Percentiles rank a stretch among this genome's conserved stretches.
Conservation (phyloP, 108 stramenopile genomes). For the Fragilaria radians region DNA sequence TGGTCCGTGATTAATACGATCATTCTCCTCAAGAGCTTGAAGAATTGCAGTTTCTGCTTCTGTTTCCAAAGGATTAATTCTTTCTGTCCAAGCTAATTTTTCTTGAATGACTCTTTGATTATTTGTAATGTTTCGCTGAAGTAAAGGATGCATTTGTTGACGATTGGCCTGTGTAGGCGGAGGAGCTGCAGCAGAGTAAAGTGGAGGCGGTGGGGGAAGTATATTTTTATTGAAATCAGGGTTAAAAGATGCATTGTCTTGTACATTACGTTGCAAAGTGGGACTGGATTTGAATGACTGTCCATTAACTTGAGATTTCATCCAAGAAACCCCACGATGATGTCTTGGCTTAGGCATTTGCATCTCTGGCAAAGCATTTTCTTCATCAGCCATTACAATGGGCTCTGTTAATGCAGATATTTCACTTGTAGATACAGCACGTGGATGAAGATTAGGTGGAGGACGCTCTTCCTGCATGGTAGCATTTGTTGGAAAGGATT, state of each 20-base stretch:
- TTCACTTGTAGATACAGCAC: background rate
- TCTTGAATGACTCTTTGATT: too few species aligned
- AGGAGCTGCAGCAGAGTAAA: background rate
- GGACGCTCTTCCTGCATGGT: too few species aligned
- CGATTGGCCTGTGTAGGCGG: background rate
- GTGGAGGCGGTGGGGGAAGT: background rate
- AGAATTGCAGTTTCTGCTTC: constrained; percentile 11
- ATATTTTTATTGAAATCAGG: background rate
- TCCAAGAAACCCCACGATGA: background rate
- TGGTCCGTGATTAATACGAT: background rate
- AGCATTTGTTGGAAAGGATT: too few species aligned
- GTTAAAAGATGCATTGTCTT: background rate
- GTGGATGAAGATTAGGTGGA: too few species aligned
- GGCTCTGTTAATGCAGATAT: background rate
- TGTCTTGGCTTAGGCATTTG: background rate
- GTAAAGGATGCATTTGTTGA: background rate
- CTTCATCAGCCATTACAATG: background rate
- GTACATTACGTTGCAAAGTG: background rate
- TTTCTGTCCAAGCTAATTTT: background rate
- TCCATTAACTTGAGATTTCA: background rate
- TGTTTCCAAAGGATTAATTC: constrained; percentile 1
- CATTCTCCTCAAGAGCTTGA: constrained; percentile 2
- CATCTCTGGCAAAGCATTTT: background rate
- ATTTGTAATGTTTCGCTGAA: too few species aligned
- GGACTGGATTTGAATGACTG: background rate